A percentile compares a stretch with the other conserved stretches of the same genome.
phyloP scores from a whole-genome alignment of 805 yeast genomes.

The Lachancea mirantina region DNA sequence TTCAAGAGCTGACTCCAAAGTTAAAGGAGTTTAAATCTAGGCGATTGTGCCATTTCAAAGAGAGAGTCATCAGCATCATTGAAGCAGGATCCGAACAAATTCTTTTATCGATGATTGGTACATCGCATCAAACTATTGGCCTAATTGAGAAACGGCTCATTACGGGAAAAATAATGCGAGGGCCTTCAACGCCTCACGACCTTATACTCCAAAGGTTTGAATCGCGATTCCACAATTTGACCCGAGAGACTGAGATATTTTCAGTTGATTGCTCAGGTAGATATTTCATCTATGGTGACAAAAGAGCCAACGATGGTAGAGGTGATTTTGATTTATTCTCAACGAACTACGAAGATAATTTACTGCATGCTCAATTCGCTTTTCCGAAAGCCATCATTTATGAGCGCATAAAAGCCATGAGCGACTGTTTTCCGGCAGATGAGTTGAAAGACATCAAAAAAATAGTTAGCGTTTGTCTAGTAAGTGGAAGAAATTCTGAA shows the following conservation, averaged over 20 bases:
- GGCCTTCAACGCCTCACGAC: not conserved
- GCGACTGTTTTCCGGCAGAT: conserved; percentile 2
- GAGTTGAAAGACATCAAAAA: conserved; percentile 1
- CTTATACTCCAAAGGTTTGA: conserved; percentile 9
- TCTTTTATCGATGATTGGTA: conserved; percentile 1
- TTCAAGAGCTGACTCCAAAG: no score
- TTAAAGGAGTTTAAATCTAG: not conserved
- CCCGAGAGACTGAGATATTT: conserved; percentile 17
- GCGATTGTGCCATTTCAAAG: not conserved
- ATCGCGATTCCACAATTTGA: conserved; percentile 15
- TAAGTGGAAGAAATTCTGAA: not conserved
- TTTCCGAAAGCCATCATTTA: conserved; percentile 1
- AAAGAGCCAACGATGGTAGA: conserved; percentile 5
- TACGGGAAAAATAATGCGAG: not conserved
- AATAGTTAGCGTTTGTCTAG: conserved; percentile 1
- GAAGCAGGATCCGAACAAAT: conserved; percentile 1
- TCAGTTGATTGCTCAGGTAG: conserved; percentile 15
- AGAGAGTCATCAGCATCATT: conserved; percentile 2
- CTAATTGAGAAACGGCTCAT: not conserved
- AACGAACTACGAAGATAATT: conserved; percentile 10
- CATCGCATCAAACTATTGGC: not conserved
- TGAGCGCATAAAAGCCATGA: conserved; percentile 9
- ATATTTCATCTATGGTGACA: conserved; percentile 20
- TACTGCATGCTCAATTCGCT: conserved; percentile 4
- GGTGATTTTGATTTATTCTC: conserved; percentile 22